Base-by-base conservation (phyloP, 1,284 basidiomycete species). In the Stygiomarasmius scandens region DNA sequence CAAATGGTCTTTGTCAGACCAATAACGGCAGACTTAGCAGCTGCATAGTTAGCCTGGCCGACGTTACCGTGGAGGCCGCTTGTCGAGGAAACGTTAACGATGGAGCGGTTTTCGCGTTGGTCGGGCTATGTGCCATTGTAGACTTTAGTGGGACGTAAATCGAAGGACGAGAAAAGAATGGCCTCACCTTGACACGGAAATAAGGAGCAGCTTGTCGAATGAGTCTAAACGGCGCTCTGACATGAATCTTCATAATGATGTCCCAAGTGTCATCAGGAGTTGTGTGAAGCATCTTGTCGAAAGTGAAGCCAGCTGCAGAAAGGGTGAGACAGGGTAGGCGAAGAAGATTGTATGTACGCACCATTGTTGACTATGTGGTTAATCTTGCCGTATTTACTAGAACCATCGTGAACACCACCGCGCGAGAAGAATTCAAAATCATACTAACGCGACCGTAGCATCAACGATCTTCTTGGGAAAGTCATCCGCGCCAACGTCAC, bases 361-460 rank as follows among this genome's bases (percentile, higher is more conserved):
- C 84, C 89, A 63, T 94, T 94, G 76, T 93, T 93, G 44, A 94
- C 82, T 57, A 95, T 91, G 69, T 93, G 92, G 71, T 93, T 92
- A 55, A 93, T 86, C 69, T 91, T 89, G 23, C 90, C 90, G 63
- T 85, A 93, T 63, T 86, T 84, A 59, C 89, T 92, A 41, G 12
- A 29, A 45, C n/a, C 56, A 6, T 14, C 46, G 8, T 23, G 58
- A 65, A 23, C 11, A 24, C 34, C 45, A 12, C 22, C 4, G 51
- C 32, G 25, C 3, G 9, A 24, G 4, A 41, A 41, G 38, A 4
- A 29, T 27, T 25, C n/a, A 60, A 49, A 11, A 25, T 27, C 14
- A 45, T 2, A 72, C 87, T 64, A 63, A 91, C 89, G 84, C 79
- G 64, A 93, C 80, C 3, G 92, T 92, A 4, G 87, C 89, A 52